Conservation (phyloP, 1,284 basidiomycete genomes). For the Leccinum fallax region DNA sequence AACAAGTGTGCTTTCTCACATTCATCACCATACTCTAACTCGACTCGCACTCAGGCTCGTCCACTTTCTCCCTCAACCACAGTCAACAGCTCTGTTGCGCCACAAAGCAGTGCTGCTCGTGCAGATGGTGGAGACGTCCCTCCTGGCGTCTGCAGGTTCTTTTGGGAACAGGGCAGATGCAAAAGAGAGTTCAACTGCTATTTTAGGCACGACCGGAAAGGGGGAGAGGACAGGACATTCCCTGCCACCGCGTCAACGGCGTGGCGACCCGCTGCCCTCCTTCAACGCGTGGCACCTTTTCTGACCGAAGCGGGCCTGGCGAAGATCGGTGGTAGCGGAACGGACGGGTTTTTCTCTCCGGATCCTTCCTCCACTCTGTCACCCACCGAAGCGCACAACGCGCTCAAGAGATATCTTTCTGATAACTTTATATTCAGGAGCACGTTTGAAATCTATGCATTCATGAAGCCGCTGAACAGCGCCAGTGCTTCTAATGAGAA, state of each 20-base stretch:
- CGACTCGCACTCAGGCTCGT: not conserved
- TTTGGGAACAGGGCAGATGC: constrained; percentile 55
- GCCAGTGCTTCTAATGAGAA: constrained; percentile 47
- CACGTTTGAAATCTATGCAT: constrained; percentile 48
- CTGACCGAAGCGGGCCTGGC: constrained; percentile 50
- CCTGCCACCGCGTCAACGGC: constrained; percentile 4
- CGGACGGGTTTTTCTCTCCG: constrained; percentile 41
- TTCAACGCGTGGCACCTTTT: constrained; percentile 43
- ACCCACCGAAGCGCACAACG: constrained; percentile 54
- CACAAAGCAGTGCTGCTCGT: constrained; percentile 1
- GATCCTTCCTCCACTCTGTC: constrained; percentile 33
- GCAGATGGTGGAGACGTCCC: constrained; percentile 14
- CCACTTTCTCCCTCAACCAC: constrained; percentile 26
- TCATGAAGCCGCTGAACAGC: constrained; percentile 50
- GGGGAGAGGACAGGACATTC: not conserved
- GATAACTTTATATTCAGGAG: constrained; percentile 48
- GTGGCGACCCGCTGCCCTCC: constrained; percentile 16
- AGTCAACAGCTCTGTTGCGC: constrained; percentile 5
- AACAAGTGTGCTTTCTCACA: no score
- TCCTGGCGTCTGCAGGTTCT: constrained; percentile 48
- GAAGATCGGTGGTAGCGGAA: constrained; percentile 40
- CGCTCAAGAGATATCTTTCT: constrained; percentile 46
- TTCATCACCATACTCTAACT: not conserved
- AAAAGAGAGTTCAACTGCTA: constrained; percentile 49
- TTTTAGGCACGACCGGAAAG: constrained; percentile 42